Conservation (phyloP, 371 early-diverging fungal species). For the Apophysomyces variabilis region DNA sequence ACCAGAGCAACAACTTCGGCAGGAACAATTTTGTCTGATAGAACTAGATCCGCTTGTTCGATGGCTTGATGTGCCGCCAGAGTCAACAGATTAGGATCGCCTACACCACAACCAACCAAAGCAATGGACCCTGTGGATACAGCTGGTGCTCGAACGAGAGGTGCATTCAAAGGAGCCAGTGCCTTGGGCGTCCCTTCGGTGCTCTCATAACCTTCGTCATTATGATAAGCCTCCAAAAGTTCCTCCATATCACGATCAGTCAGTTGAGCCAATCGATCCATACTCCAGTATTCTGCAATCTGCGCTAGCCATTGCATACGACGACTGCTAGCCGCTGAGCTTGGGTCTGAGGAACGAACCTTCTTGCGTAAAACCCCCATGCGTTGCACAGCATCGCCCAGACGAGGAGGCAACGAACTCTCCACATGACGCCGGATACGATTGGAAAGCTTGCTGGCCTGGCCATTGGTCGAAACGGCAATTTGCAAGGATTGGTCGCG, state of each 20-base stretch:
- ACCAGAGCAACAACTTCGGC: constrained; percentile 66
- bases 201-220: constrained; percentile 62
- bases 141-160: constrained; percentile 3
- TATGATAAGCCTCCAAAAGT: constrained; percentile 68
- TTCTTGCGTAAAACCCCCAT: constrained; percentile 63
- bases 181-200: constrained; percentile 17
- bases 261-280: constrained; percentile 62
- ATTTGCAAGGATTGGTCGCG: constrained; percentile 76
- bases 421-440: constrained; percentile 68
- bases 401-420: constrained; percentile 55
- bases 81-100: constrained; percentile 84
- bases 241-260: constrained; percentile 64
- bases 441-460: constrained; percentile 76
- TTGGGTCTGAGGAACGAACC: constrained; percentile 60
- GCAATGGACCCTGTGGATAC: constrained; percentile 39
- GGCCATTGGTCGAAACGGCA: constrained; percentile 81
- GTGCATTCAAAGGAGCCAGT: constrained; percentile 8
- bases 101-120: constrained; percentile 91
- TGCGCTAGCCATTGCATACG: constrained; percentile 79
- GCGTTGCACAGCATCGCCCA: constrained; percentile 68
- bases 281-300: constrained; percentile 78
- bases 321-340: constrained; percentile 51
- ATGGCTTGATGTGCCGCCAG: constrained; percentile 73
- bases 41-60: constrained; percentile 75
- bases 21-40: constrained; percentile 86